Percentiles rank a stretch among this genome's conserved stretches.
Conservation (phyloP, 2,329 filamentous ascomycete species). For the Emergomyces pasteurianus region DNA sequence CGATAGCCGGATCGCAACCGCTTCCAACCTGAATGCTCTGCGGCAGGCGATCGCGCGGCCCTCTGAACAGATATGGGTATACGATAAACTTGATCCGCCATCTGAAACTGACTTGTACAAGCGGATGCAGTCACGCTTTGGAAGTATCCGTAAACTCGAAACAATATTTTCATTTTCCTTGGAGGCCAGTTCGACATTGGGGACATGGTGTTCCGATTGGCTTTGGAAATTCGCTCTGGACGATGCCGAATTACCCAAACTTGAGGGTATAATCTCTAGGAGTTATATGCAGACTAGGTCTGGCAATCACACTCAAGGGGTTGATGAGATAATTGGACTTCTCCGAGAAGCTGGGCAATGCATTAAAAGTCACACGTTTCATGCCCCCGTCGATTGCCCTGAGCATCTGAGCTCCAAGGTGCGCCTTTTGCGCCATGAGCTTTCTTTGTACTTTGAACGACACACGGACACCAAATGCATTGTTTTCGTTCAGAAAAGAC, state of each 20-base stretch:
- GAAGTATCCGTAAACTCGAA: conserved; percentile 41
- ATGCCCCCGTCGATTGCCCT: conserved; percentile 19
- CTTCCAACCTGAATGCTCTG: conserved; percentile 47
- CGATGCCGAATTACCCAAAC: conserved; percentile 48
- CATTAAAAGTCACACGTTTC: conserved; percentile 43
- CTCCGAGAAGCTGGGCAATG: conserved; percentile 48
- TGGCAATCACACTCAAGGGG: conserved; percentile 19
- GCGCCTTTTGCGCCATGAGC: conserved; percentile 45
- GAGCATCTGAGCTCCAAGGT: conserved; percentile 62
- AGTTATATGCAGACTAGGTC: conserved; percentile 6
- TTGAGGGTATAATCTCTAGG: conserved; percentile 39
- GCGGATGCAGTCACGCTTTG: conserved; percentile 42
- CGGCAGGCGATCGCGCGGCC: conserved; percentile 49
- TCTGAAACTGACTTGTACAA: conserved; percentile 55
- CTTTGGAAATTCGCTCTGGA: conserved; percentile 63
- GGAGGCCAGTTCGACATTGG: conserved; percentile 54
- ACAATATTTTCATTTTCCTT: conserved; percentile 49
- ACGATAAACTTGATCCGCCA: conserved; percentile 40
- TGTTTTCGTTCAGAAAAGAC: conserved; percentile 70
- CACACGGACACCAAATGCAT: conserved; percentile 58
- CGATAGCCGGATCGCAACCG: conserved; percentile 73
- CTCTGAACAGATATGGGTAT: conserved; percentile 45
- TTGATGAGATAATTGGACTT: conserved; percentile 43
- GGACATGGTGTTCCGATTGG: conserved; percentile 72
- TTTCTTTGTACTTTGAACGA: conserved; percentile 51